These are phyloP conservation scores for Irineochytrium annulatum DNA, from an alignment of 192 early-diverging fungal genomes.

Conservation along the genomic window DNA sequence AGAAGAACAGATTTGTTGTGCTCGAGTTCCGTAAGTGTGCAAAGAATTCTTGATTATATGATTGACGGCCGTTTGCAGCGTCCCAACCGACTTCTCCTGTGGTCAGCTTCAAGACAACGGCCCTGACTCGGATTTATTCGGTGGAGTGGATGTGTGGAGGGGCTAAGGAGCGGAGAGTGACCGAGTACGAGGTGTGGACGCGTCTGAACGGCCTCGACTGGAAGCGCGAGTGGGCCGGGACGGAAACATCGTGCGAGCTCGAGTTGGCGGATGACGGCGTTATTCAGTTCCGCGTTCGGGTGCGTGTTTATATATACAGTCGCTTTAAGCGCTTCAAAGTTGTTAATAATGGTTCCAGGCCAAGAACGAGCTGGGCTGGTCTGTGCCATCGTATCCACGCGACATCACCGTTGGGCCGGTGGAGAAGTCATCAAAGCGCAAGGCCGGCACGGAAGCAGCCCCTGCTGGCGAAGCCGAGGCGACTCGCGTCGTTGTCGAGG, in stretches of 20 bases:
- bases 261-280: conserved; percentile 8
- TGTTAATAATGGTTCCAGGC: not conserved
- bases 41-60: no score
- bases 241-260: not conserved
- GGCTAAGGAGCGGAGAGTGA: conserved; percentile 6
- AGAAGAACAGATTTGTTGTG: no score
- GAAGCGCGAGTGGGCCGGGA: conserved; percentile 9
- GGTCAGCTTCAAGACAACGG: not conserved
- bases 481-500: not conserved
- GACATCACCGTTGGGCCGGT: conserved; percentile 3
- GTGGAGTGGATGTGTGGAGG: not conserved
- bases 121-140: not conserved
- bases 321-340: not conserved
- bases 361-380: conserved; percentile 15
- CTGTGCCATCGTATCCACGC: conserved; percentile 1
- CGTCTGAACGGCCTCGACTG: conserved; percentile 6
- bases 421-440: not conserved
- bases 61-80: conserved; percentile 2
- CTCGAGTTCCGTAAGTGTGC: no score
- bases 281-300: conserved; percentile 11
- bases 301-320: not conserved
- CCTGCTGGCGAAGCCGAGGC: not conserved
- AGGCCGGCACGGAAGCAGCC: conserved; percentile 2
- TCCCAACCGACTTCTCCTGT: conserved; percentile 19
- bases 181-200: conserved; percentile 8